Base-by-base conservation (phyloP, 257 asterid species). In the Gentiana dahurica region DNA sequence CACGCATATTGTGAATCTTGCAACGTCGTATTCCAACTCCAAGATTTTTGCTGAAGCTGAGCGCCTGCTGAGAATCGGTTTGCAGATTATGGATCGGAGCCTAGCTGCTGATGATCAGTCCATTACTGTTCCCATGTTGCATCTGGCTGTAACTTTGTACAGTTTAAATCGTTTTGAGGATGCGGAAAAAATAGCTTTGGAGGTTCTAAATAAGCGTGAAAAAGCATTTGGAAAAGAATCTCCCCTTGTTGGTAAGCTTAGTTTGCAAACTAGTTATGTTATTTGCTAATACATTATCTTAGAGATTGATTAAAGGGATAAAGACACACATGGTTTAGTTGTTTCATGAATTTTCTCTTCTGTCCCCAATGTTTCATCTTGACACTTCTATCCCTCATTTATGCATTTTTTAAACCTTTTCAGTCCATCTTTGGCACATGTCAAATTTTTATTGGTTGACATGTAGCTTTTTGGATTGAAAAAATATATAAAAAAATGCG, bases 1-100 rank as follows among this genome's bases (percentile, higher is more conserved):
- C 46, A 77, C 85, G 53, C 91, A 84, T 65, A 86, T 91, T 6
- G 75, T 91, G 67, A 91, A 87, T 77, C 92, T 91, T 57, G 96
- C 96, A 46, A 65, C 85, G 61, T 91, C 98, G n/a, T 82, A 82
- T 77, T 87, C 94, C 53, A 84, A 74, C 61, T 82, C 80, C 35
- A 87, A 87, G 77, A 80, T 76, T 60, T 91, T 70, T 71, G 89
- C 78, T 8, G 95, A 87, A 75, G 87, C 98, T 35, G 98, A 91
- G 81, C 82, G 86, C 63, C 77, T 82, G 67, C 81, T 91, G 60
- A 70, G 81, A 61, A 79, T 69, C 66, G 70, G 96, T 73, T 71
- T 91, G 70, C 87, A 75, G 70, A 81, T 91, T 67, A 71, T 85
- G 89, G 70, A 45, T 73, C 78, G 76, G 78, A 67, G 58, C 51